Base-by-base conservation (phyloP, 2,329 filamentous ascomycete species). In the Sclerotinia sclerotiorum region DNA sequence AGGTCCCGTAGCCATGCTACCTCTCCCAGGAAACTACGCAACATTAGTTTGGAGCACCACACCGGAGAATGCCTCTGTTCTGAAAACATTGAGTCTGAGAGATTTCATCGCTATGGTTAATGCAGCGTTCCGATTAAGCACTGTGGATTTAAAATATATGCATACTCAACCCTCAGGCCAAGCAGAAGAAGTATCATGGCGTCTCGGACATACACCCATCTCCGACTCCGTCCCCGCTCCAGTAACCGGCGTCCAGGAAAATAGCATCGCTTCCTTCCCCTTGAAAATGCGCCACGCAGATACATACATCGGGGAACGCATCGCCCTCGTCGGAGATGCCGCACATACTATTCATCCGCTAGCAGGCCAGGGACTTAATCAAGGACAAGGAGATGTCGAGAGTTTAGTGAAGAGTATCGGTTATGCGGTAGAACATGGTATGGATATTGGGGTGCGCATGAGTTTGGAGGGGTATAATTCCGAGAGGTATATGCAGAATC, bases 31-130 rank as follows among this genome's bases (percentile, higher is more conserved):
- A 27, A 90, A 91, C 72, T 86, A 87, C 77, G 90, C 94, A 5
- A 94, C 93, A 0, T 83, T 99, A 5, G 95, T 99, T 24, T 99
- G 95, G 95, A 96, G 93, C 7, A 98, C 94, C 1, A 95, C 92
- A 0, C 90, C 93, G 0, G 84, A 88, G 67, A 88, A 92, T 70
- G 95, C 94, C 0, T 84, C 90, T 0, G 84, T 90, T 67, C 84
- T 99, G 52, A 97, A 97, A 82, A 86, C 85, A 49, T 84, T 99
- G 5, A 82, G 88, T 0, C 79, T 88, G 0, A 81, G 83, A 61
- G 91, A 97, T 76, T 96, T 99, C 76, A 81, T 89, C 21, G 89
- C 93, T 44, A 90, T 94, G 85, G 91, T 99, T 73, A 98, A 99
- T 77, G 93, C 94, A 0, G 95, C 93, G 0, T 97, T 99, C 82